A percentile compares a stretch with the other conserved stretches of the same genome.
phyloP scores from a whole-genome alignment of 805 yeast species.

The Lipomyces orientalis region DNA sequence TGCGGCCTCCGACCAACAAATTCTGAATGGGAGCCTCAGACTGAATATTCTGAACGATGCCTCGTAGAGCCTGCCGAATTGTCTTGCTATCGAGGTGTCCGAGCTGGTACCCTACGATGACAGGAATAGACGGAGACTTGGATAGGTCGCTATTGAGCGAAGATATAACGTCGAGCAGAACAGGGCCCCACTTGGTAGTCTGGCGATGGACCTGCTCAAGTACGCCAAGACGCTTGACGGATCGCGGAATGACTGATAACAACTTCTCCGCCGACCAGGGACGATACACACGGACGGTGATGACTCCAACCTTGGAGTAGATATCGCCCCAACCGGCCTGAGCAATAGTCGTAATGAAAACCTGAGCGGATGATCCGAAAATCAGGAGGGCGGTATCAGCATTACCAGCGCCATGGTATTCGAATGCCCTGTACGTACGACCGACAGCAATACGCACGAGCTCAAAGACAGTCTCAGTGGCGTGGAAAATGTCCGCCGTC shows the following conservation, averaged over 20 bases:
- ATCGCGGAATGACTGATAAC: slow-evolving; percentile 57
- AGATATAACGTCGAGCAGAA: slow-evolving; percentile 76
- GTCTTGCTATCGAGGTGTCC: slow-evolving; percentile 51
- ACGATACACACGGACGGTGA: slow-evolving; percentile 68
- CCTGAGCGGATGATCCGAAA: slow-evolving; percentile 62
- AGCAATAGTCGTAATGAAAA: slow-evolving; percentile 51
- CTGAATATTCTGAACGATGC: slow-evolving; percentile 59
- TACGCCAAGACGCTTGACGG: slow-evolving; percentile 62
- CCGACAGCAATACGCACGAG: slow-evolving; percentile 47
- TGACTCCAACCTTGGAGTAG: slow-evolving; percentile 52
- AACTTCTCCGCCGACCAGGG: slow-evolving; percentile 70
- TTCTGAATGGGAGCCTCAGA: slow-evolving; percentile 65
- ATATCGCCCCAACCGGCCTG: slow-evolving; percentile 42
- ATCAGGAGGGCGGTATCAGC: slow-evolving; percentile 62
- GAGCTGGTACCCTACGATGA: slow-evolving; percentile 63
- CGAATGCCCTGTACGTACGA: slow-evolving; percentile 50
- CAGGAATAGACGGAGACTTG: slow-evolving; percentile 37
- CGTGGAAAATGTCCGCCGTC: slow-evolving; percentile 18
- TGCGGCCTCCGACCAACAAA: slow-evolving; percentile 58
- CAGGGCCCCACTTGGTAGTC: slow-evolving; percentile 63
- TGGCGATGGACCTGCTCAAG: slow-evolving; percentile 65
- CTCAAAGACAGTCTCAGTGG: slow-evolving; percentile 39
- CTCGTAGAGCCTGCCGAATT: slow-evolving; percentile 52
- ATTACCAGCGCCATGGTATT: slow-evolving; percentile 50
- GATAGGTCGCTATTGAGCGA: slow-evolving; percentile 48